phyloP scores from a whole-genome alignment of 2,329 filamentous ascomycete genomes.

The Fusarium kyushuense region DNA sequence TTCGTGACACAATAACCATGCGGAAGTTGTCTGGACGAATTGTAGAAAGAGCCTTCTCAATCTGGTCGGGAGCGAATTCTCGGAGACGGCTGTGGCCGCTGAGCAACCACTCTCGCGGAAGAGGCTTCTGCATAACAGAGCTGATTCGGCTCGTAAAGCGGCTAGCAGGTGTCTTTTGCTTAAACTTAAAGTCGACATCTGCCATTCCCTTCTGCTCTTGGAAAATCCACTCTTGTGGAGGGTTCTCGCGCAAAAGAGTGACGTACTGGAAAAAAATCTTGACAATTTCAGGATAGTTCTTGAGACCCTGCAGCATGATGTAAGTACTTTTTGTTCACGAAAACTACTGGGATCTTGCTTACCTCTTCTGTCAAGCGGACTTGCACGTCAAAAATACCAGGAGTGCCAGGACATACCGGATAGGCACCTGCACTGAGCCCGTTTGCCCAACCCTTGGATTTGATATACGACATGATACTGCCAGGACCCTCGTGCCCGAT shows the following conservation, averaged over 20 bases:
- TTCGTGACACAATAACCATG: slow-evolving; percentile 83
- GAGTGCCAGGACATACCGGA: slow-evolving; percentile 79
- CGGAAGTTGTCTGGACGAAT: slow-evolving; percentile 91
- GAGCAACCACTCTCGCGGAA: slow-evolving; percentile 88
- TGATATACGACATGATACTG: slow-evolving; percentile 90
- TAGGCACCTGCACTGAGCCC: slow-evolving; percentile 82
- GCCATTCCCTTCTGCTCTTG: slow-evolving; percentile 90
- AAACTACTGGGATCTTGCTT: slow-evolving; percentile 41
- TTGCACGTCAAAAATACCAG: slow-evolving; percentile 82
- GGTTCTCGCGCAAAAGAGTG: slow-evolving; percentile 81
- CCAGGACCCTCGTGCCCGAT: slow-evolving; percentile 94
- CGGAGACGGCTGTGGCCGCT: slow-evolving; percentile 82
- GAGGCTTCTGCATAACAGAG: slow-evolving; percentile 89
- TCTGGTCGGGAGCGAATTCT: slow-evolving; percentile 82
- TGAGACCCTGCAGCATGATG: slow-evolving; percentile 66
- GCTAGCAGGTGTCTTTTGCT: slow-evolving; percentile 90
- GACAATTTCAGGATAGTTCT: slow-evolving; percentile 83
- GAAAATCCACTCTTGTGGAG: slow-evolving; percentile 92
- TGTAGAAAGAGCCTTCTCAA: slow-evolving; percentile 78
- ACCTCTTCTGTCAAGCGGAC: slow-evolving; percentile 87
- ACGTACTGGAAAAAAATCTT: slow-evolving; percentile 94
- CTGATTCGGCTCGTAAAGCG: slow-evolving; percentile 88
- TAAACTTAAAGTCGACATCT: slow-evolving; percentile 95
- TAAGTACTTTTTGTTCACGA: slow-evolving; percentile 13
- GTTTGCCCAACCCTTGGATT: slow-evolving; percentile 91